Evolutionary conservation across 306 rosid genomes (phyloP).

Genomic region (Cicer bijugum): DNA sequence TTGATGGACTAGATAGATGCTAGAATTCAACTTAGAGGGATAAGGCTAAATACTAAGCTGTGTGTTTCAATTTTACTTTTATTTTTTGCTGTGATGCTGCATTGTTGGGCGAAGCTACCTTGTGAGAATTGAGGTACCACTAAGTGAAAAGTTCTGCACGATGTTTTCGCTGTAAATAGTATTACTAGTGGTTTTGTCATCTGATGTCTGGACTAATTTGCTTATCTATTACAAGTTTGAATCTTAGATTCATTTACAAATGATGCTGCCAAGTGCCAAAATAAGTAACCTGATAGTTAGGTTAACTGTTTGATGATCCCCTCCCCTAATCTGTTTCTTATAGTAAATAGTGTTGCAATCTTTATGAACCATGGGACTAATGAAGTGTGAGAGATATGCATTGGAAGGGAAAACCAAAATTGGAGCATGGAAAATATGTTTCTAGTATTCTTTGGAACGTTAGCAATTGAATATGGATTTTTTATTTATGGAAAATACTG

Average conservation of each 20-base stretch:
- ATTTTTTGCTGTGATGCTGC: too few species aligned
- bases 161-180: not conserved
- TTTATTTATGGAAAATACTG: not conserved
- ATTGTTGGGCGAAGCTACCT: too few species aligned
- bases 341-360: slow-evolving; percentile 16
- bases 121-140: too few species aligned
- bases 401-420: too few species aligned
- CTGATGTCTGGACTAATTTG: not conserved
- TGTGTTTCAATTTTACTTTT: too few species aligned
- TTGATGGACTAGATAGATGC: not conserved
- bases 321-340: slow-evolving; percentile 7
- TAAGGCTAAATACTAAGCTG: not conserved
- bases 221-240: slow-evolving; percentile 20
- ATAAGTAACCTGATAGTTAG: slow-evolving; percentile 18
- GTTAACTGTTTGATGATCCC: slow-evolving; percentile 19
- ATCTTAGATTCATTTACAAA: slow-evolving; percentile 9
- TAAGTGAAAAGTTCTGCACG: not conserved
- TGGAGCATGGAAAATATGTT: not conserved
- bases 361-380: slow-evolving; percentile 25
- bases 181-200: not conserved
- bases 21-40: not conserved
- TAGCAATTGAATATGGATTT: slow-evolving; percentile 9
- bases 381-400: not conserved
- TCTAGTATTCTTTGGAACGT: slow-evolving; percentile 32
- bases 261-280: not conserved